These are phyloP conservation scores for Boletus eberwhitei DNA, from an alignment of 768 basidiomycete genomes.

Conservation along the genomic window DNA sequence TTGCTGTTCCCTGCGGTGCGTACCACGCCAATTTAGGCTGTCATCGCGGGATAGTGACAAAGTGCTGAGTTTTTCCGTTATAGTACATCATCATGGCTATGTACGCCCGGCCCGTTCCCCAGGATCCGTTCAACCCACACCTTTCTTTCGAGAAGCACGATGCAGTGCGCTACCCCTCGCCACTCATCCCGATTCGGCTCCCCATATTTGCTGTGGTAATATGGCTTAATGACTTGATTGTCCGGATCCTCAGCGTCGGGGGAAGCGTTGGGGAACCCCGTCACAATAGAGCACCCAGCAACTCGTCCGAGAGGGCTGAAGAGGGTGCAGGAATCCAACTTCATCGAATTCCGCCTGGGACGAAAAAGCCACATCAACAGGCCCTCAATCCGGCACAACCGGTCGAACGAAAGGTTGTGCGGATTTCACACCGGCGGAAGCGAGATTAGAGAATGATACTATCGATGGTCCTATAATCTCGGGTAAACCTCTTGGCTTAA, in stretches of 20 bases:
- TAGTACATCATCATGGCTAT: constrained; percentile 86
- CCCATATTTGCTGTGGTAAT: constrained; percentile 74
- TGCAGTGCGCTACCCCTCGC: constrained; percentile 61
- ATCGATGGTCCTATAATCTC: constrained; percentile 9
- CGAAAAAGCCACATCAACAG: constrained; percentile 12
- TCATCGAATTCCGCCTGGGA: constrained; percentile 10
- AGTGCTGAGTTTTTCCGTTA: constrained; percentile 3
- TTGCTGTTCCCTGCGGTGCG: constrained; percentile 76
- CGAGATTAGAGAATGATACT: constrained; percentile 35
- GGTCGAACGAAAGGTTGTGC: constrained; percentile 11
- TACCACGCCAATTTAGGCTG: constrained; percentile 2
- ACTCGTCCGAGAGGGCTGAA: constrained; percentile 57
- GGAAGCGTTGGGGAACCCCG: constrained; percentile 27
- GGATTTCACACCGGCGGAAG: constrained; percentile 44
- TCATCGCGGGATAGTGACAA: not conserved
- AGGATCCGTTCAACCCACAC: constrained; percentile 69
- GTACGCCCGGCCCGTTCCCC: constrained; percentile 68
- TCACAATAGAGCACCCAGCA: constrained; percentile 38
- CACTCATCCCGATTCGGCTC: constrained; percentile 75
- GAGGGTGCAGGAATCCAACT: constrained; percentile 46
- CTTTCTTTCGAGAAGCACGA: constrained; percentile 36
- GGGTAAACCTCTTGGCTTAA: constrained; percentile 6
- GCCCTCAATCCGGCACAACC: constrained; percentile 2
- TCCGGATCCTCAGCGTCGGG: constrained; percentile 58
- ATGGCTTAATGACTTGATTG: constrained; percentile 68